phyloP scores from a whole-genome alignment of 306 rosid genomes.

The Lathyrus aphaca region DNA sequence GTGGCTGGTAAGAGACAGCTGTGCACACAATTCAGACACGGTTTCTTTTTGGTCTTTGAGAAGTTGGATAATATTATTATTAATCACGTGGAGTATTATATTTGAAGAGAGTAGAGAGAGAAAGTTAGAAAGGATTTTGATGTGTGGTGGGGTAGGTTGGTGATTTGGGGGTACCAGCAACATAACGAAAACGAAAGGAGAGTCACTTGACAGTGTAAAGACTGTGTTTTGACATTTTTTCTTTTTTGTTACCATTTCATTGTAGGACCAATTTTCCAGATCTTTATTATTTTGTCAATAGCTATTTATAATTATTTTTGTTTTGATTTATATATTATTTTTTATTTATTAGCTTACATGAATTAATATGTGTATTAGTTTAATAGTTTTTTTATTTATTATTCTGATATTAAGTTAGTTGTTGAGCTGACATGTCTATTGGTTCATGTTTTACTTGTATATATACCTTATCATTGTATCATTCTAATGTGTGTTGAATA shows the following conservation, averaged over 20 bases:
- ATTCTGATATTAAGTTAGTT: too few relatives aligned
- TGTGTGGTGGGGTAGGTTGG: neutral
- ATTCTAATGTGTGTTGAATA: too few relatives aligned
- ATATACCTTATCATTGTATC: too few relatives aligned
- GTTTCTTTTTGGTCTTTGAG: neutral
- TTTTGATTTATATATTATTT: too few relatives aligned
- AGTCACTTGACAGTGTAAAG: neutral
- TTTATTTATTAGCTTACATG: too few relatives aligned
- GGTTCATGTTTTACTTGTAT: too few relatives aligned
- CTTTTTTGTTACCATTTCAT: neutral
- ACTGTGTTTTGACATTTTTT: neutral
- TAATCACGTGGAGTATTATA: neutral
- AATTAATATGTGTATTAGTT: too few relatives aligned
- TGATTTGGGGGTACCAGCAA: neutral
- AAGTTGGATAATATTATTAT: neutral
- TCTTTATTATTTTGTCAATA: neutral
- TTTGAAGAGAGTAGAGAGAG: neutral
- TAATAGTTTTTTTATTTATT: too few relatives aligned
- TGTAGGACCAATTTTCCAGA: neutral
- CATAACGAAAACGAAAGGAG: neutral
- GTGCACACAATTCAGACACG: constrained; percentile 56
- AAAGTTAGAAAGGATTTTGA: neutral
- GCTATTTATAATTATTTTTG: too few relatives aligned
- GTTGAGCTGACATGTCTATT: too few relatives aligned
- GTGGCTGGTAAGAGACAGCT: constrained; percentile 46